These are phyloP conservation scores for Tulasnella sp. DNA, from an alignment of 768 basidiomycete species.

Conservation along the genomic window DNA sequence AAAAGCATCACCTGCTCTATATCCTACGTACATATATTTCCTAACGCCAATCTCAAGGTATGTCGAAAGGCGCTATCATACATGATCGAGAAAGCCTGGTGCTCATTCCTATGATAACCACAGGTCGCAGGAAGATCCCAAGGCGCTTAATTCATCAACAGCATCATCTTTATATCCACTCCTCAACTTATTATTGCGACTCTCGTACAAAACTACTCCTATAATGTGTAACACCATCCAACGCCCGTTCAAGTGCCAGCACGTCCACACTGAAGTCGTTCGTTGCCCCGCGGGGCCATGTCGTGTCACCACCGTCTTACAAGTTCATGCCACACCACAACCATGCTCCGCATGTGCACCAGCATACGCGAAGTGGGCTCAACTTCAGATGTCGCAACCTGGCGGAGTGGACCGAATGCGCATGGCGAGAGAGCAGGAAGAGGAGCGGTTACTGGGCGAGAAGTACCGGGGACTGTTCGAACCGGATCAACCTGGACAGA, in stretches of 20 bases:
- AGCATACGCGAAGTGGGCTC: constrained; percentile 14
- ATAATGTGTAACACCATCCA: constrained; percentile 12
- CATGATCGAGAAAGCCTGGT: no score
- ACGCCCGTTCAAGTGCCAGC: constrained; percentile 13
- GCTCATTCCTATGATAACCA: no score
- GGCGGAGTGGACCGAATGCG: background rate
- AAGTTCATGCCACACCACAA: background rate
- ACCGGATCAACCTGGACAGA: background rate
- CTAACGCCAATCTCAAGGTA: no score
- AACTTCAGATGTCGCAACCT: background rate
- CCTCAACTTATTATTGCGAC: no score
- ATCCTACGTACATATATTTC: no score
- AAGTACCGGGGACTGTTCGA: constrained; percentile 7
- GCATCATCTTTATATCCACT: no score
- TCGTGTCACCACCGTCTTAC: background rate
- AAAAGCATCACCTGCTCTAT: no score
- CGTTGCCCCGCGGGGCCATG: background rate
- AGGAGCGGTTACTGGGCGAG: constrained; percentile 3
- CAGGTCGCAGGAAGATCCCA: no score
- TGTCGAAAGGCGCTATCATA: no score
- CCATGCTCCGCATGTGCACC: constrained; percentile 10
- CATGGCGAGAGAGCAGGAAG: constrained; percentile 8
- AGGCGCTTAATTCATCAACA: no score
- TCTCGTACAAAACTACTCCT: no score
- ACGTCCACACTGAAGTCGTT: constrained; percentile 8